A percentile compares a stretch with the other conserved stretches of the same genome.
phyloP scores from a whole-genome alignment of 768 basidiomycete species.

The Mycena amicta region DNA sequence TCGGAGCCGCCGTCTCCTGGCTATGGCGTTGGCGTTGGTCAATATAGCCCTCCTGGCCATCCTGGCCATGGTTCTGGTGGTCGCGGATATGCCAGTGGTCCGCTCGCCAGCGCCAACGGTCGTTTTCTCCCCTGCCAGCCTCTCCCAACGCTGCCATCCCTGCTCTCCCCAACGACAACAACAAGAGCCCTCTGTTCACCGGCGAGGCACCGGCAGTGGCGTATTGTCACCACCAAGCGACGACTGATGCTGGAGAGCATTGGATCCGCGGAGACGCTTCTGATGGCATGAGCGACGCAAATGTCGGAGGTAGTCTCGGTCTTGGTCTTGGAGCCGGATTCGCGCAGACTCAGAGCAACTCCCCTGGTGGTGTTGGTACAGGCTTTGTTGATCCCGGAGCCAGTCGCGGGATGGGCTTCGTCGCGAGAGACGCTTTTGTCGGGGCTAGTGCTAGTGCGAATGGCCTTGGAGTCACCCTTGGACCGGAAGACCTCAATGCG shows the following conservation, averaged over 20 bases:
- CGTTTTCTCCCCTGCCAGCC: neutral
- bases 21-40: neutral
- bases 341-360: neutral
- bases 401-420: no score
- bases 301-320: slow-evolving; percentile 8
- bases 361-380: neutral
- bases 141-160: neutral
- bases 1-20: neutral
- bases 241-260: neutral
- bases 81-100: no score
- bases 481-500: neutral
- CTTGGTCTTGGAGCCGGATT: slow-evolving; percentile 4
- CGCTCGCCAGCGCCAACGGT: no score
- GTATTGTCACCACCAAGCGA: neutral
- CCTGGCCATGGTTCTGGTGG: neutral
- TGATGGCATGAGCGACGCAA: neutral
- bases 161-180: neutral
- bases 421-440: no score
- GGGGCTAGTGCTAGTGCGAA: neutral
- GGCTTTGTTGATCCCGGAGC: no score
- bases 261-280: neutral
- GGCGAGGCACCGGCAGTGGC: neutral
- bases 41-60: neutral
- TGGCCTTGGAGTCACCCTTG: neutral
- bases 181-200: neutral